These are phyloP conservation scores for Sporobolomyces phaffii DNA, from an alignment of 768 basidiomycete species.

Conservation along the genomic window DNA sequence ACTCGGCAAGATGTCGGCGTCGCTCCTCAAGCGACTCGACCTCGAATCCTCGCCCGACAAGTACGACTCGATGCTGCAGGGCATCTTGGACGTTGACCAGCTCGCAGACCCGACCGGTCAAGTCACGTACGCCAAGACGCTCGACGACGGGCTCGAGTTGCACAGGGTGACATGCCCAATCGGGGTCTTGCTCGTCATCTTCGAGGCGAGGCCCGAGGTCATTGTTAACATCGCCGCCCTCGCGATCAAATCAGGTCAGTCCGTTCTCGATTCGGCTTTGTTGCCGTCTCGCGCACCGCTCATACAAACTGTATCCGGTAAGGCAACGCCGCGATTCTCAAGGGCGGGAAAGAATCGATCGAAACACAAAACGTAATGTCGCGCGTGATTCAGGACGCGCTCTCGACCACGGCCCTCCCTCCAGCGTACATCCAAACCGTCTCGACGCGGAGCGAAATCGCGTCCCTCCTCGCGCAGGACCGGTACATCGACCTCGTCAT, in stretches of 20 bases:
- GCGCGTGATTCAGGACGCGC: constrained; percentile 68
- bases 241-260: constrained; percentile 89
- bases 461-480: constrained; percentile 76
- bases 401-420: constrained; percentile 67
- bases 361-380: constrained; percentile 71
- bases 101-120: constrained; percentile 81
- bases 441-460: constrained; percentile 84
- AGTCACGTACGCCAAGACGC: constrained; percentile 79
- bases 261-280: too few species aligned
- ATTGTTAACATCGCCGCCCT: constrained; percentile 93
- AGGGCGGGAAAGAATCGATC: constrained; percentile 93
- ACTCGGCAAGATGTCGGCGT: constrained; percentile 72
- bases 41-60: constrained; percentile 62
- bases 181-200: constrained; percentile 90
- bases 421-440: constrained; percentile 81
- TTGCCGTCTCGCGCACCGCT: too few species aligned
- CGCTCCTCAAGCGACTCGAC: constrained; percentile 81
- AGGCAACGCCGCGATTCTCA: constrained; percentile 96
- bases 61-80: constrained; percentile 89
- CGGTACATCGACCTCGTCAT: constrained; percentile 94
- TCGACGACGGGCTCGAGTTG: constrained; percentile 79
- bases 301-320: too few species aligned
- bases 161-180: constrained; percentile 94
- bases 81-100: constrained; percentile 74
- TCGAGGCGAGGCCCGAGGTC: constrained; percentile 94